Evolutionary conservation across 1,284 basidiomycete species (phyloP).

Genomic region (Mycena sp.): DNA sequence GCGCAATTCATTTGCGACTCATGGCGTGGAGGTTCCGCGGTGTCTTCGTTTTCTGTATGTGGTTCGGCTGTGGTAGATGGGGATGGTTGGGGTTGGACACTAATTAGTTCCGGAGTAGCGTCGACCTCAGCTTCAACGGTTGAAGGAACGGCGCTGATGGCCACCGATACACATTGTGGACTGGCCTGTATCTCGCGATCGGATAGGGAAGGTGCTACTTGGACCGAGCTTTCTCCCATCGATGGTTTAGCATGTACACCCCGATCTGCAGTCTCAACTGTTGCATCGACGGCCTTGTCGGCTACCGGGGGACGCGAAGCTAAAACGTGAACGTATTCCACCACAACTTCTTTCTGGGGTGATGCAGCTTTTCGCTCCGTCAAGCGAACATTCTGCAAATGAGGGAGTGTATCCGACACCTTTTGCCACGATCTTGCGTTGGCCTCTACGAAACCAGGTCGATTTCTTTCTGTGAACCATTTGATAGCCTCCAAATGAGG

Average conservation of each 20-base stretch:
- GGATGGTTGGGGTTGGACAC: background rate
- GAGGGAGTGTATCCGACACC: conserved; percentile 71
- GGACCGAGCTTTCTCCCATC: conserved; percentile 54
- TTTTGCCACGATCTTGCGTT: conserved; percentile 75
- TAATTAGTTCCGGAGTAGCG: conserved; percentile 47
- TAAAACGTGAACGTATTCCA: conserved; percentile 26
- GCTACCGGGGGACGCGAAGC: conserved; percentile 38
- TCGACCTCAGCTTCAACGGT: conserved; percentile 46
- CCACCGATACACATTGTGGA: conserved; percentile 46
- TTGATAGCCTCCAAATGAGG: conserved; percentile 72
- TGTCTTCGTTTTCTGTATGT: background rate
- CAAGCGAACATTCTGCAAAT: conserved; percentile 70
- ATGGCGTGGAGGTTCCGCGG: background rate
- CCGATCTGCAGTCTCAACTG: conserved; percentile 53
- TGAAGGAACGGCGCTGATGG: conserved; percentile 56
- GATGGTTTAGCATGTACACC: conserved; percentile 59
- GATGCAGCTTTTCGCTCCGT: conserved; percentile 61
- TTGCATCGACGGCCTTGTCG: conserved; percentile 66
- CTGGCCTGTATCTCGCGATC: conserved; percentile 56
- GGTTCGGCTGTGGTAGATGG: conserved; percentile 17
- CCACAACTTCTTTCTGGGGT: conserved; percentile 31
- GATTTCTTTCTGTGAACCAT: conserved; percentile 79
- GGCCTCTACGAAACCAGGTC: conserved; percentile 71
- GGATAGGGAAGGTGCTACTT: conserved; percentile 58
- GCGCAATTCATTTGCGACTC: background rate